These are phyloP conservation scores for Sextonia rubra DNA, from an alignment of 164 flowering plant species.

Conservation along the genomic window DNA sequence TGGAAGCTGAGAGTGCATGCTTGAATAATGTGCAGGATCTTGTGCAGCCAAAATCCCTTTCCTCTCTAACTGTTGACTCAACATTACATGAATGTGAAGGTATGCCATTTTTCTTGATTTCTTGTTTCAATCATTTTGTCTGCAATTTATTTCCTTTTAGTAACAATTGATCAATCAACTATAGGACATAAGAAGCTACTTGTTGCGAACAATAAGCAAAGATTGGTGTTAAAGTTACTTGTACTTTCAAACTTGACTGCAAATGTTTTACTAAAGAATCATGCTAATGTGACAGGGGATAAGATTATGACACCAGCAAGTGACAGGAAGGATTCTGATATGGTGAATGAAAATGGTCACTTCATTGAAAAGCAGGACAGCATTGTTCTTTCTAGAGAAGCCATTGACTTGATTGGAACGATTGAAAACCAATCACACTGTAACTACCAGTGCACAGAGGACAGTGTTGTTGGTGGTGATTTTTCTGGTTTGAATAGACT, in stretches of 20 bases:
- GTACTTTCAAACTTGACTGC: slow-evolving; percentile 12
- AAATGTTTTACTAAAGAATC: slow-evolving; percentile 3
- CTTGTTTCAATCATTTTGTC: no score
- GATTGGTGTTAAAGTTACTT: slow-evolving; percentile 9
- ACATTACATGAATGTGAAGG: neutral
- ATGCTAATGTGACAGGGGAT: slow-evolving; percentile 1
- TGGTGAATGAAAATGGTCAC: slow-evolving; percentile 13
- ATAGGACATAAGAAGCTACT: neutral
- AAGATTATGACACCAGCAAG: neutral
- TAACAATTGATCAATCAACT: no score
- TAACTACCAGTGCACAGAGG: slow-evolving; percentile 1
- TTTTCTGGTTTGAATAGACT: slow-evolving; percentile 5
- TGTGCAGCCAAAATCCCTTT: slow-evolving; percentile 16
- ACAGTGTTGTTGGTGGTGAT: neutral
- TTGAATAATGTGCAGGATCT: slow-evolving; percentile 34
- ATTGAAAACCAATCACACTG: slow-evolving; percentile 30
- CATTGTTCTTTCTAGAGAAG: slow-evolving; percentile 38
- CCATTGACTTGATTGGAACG: slow-evolving; percentile 77
- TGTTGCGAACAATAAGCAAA: neutral
- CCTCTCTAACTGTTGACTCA: slow-evolving; percentile 5
- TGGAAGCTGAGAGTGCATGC: slow-evolving; percentile 52
- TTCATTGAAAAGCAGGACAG: slow-evolving; percentile 9
- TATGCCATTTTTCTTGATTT: slow-evolving; percentile 1
- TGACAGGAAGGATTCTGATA: neutral
- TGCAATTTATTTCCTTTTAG: no score